Evolutionary conservation across 257 asterid species (phyloP), one percentile per base, ranked within the genome.

Genomic region (Scutellaria galericulata): DNA sequence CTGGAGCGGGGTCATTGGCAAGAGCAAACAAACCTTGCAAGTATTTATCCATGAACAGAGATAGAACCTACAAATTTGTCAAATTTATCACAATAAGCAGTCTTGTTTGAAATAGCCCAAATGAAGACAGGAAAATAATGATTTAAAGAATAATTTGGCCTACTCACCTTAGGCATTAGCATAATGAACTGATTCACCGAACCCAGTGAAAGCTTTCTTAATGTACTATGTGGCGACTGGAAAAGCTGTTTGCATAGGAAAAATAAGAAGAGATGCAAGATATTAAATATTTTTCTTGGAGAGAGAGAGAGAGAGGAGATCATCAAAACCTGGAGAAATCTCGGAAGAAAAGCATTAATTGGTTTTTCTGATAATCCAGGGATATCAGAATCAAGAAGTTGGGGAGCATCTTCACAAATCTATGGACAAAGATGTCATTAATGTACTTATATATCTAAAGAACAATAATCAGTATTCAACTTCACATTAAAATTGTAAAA

Each of bases 361-460:
- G 98, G 98, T 12, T 92, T 85, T 71, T 93, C 95, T 61, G 98
- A 64, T 82, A 87, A 79, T 78, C 98, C 98, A 75, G 96, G 62
- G 72, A 89, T 78, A 71, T 91, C 96, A 50, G 91, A 83, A 86
- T 91, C 97, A 74, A 91, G 92, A 68, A 89, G 77, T 78, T 91
- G 97, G 15, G 97, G 97, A 14, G 85, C 86, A 76, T 91, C 97
- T 80, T 91, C 97, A 66, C 97, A 91, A 31, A 91, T 87, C 97
- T 91, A 81, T 72, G 74, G 71, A 54, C 57, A 58, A 63, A 20
- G 35, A 64, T 58, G 69, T 24, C 52, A 39, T 69, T 35, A 24
- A 52, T 31, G 46, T 55, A 20, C 37, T 54, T 6, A 54, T 12
- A 8, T 14, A 61, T 39, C 3, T 61, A 24, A 61, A 61, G 37